Percentiles rank a stretch among this genome's conserved stretches.
Evolutionary conservation across 352 stramenopile genomes (phyloP).

Genomic region (Thalassiosira ordinaria): DNA sequence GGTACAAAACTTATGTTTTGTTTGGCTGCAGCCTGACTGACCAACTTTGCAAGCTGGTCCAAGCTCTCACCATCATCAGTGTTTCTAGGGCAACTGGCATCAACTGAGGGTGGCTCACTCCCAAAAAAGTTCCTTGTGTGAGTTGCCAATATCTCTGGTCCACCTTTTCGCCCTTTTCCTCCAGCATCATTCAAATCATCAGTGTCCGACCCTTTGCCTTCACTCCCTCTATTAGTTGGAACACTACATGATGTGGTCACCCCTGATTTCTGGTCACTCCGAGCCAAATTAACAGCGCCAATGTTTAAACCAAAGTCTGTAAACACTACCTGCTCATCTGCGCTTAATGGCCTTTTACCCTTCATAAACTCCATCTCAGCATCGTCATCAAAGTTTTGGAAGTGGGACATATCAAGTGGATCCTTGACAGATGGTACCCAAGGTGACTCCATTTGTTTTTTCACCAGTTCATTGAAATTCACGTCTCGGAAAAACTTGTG

Average conservation of each 20-base stretch:
- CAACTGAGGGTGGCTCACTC: too few species aligned
- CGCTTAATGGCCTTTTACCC: constrained; percentile 41
- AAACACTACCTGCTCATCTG: constrained; percentile 68
- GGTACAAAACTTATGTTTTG: neutral
- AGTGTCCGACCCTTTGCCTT: too few species aligned
- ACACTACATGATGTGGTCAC: too few species aligned
- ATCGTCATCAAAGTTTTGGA: constrained; percentile 62
- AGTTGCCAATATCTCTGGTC: too few species aligned
- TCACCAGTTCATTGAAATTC: constrained; percentile 56
- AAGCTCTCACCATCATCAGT: neutral
- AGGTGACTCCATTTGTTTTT: constrained; percentile 56
- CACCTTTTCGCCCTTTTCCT: too few species aligned
- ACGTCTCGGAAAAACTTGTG: constrained; percentile 65
- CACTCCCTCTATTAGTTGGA: too few species aligned
- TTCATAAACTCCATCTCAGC: constrained; percentile 53
- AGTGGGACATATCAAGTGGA: constrained; percentile 70
- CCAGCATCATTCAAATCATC: too few species aligned
- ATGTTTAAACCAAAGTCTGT: constrained; percentile 65
- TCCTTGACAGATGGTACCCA: constrained; percentile 73
- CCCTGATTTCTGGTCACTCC: too few species aligned
- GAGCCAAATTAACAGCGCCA: too few species aligned
- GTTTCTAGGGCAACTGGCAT: too few species aligned
- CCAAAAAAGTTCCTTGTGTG: too few species aligned
- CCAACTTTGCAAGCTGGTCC: neutral
- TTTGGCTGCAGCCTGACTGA: neutral